Evolutionary conservation across 2,329 filamentous ascomycete genomes (phyloP), one percentile per base, ranked within the genome.

Genomic region (Epichloe amarillans): DNA sequence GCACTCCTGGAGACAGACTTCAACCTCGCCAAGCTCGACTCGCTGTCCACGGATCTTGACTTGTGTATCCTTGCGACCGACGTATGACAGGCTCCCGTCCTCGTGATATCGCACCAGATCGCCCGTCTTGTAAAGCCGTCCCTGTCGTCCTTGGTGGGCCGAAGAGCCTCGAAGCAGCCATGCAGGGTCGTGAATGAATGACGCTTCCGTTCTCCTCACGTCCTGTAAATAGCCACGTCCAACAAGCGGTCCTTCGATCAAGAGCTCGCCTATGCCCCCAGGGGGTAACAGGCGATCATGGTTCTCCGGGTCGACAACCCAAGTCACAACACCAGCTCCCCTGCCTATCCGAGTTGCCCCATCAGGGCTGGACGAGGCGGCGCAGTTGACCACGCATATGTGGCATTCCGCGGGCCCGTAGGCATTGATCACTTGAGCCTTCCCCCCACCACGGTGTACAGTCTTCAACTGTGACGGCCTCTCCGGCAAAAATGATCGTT

Each of bases 11-110:
- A 39, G 6, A 7, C 37, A 39, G 4, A 7, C 3, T 17, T 59
- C 57, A 5, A 58, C 50, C 38, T 56, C 55, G 1, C 41, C 52
- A 17, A 74, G 64, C 62, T 74, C 80, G 47, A 77, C 66, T 46
- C 75, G 61, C 53, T 72, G 78, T 19, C 80, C 80, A 23, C 71
- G 67, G 8, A 80, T 60, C 59, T 80, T 80, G 46, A 80, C 69
- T 44, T 65, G 60, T 6, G 49, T 47, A 26, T 26, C 23, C 23
- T 26, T 26, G 23, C 61, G 56, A 37, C 62, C 56, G n/a, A 61
- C 46, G 51, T 53, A 60, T 1, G 49, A 45, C 10, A 63, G 39
- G 15, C 37, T 50, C 7, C 58, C 58, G 15, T 44, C 40, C 8
- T 37, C 56, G 40, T 67, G 59, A 35, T 72, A 72, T 41, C 61